phyloP scores from a whole-genome alignment of 805 yeast genomes.

The Kuraishia piskuri region DNA sequence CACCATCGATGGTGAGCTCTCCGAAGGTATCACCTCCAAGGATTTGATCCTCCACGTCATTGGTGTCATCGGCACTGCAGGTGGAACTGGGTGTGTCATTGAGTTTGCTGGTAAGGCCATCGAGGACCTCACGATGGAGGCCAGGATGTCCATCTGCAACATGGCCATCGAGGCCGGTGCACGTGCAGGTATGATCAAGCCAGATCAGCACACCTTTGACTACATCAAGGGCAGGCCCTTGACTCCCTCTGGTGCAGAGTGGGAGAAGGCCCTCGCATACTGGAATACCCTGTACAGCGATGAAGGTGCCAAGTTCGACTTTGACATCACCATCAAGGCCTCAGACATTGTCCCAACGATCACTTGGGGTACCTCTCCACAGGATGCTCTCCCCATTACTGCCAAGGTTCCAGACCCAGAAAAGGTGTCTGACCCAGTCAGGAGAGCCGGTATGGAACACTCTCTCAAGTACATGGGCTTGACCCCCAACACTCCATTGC shows the following conservation, averaged over 20 bases:
- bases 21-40: constrained; percentile 90
- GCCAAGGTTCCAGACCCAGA: constrained; percentile 88
- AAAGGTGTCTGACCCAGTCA: constrained; percentile 60
- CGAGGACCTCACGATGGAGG: constrained; percentile 86
- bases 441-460: constrained; percentile 79
- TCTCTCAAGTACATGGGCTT: constrained; percentile 92
- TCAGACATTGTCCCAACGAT: constrained; percentile 89
- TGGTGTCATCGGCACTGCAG: constrained; percentile 97
- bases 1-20: constrained; percentile 72
- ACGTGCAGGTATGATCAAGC: constrained; percentile 98
- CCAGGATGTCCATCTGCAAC: constrained; percentile 98
- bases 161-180: constrained; percentile 99
- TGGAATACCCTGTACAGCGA: constrained; percentile 88
- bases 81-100: constrained; percentile 96
- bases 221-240: constrained; percentile 91
- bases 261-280: constrained; percentile 89
- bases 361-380: constrained; percentile 99
- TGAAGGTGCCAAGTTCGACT: constrained; percentile 83
- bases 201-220: constrained; percentile 82
- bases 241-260: constrained; percentile 88
- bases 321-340: constrained; percentile 74
- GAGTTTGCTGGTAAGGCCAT: constrained; percentile 97
- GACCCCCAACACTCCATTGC: constrained; percentile 69
- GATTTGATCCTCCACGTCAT: constrained; percentile 91
- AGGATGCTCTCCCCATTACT: constrained; percentile 93